These are phyloP conservation scores for Tricharina praecox DNA, from an alignment of 495 filamentous ascomycete genomes.

Conservation along the genomic window DNA sequence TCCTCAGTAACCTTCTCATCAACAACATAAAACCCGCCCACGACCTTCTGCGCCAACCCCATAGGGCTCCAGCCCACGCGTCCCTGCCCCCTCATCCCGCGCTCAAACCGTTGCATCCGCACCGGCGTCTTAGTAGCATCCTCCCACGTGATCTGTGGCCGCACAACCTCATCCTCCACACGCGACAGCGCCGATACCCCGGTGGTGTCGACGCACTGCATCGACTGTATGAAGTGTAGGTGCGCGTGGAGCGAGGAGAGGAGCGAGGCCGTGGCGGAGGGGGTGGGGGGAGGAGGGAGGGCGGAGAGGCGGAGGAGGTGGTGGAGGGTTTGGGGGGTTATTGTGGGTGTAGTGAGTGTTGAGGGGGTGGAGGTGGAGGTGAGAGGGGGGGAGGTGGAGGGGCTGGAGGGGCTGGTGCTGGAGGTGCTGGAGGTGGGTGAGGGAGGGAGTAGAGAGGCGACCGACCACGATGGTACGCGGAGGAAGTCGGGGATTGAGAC, in stretches of 20 bases:
- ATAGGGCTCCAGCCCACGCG: slow-evolving; percentile 12
- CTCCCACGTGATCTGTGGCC: slow-evolving; percentile 19
- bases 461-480: slow-evolving; percentile 82
- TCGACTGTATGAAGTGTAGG: slow-evolving; percentile 69
- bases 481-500: slow-evolving; percentile 19
- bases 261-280: slow-evolving; percentile 42
- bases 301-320: slow-evolving; percentile 86
- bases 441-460: slow-evolving; percentile 53
- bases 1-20: slow-evolving; percentile 19
- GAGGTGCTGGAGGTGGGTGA: too few relatives aligned
- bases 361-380: too few relatives aligned
- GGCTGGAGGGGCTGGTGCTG: too few relatives aligned
- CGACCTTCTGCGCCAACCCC: slow-evolving; percentile 9
- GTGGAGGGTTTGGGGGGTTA: slow-evolving; percentile 39
- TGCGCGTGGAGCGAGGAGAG: slow-evolving; percentile 61
- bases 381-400: too few relatives aligned
- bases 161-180: slow-evolving; percentile 63
- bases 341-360: too few relatives aligned
- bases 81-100: slow-evolving; percentile 6
- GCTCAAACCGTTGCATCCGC: not conserved
- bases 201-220: slow-evolving; percentile 61
- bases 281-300: slow-evolving; percentile 50
- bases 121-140: slow-evolving; percentile 12
- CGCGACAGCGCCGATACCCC: slow-evolving; percentile 53
- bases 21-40: slow-evolving; percentile 21